phyloP scores from a whole-genome alignment of 2,329 filamentous ascomycete species.

The Pseudofabraea citricarpa region DNA sequence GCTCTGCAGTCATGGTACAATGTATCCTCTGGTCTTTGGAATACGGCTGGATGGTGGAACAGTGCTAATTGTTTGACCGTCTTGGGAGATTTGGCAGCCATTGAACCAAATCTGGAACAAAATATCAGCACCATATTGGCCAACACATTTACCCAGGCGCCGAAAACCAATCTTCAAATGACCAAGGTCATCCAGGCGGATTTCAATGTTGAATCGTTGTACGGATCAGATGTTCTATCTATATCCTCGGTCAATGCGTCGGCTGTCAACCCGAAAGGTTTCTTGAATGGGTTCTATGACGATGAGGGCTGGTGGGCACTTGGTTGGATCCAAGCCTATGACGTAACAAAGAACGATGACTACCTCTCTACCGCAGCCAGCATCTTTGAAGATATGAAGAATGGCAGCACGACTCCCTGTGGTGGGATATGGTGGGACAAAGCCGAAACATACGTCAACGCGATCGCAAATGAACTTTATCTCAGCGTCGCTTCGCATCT shows the following conservation, averaged over 20 bases:
- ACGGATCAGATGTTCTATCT: conserved; percentile 1
- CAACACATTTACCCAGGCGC: conserved; percentile 33
- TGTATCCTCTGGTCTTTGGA: neutral
- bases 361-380: conserved; percentile 48
- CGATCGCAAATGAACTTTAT: conserved; percentile 55
- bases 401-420: conserved; percentile 42
- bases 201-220: conserved; percentile 17
- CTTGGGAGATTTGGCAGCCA: conserved; percentile 15
- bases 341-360: conserved; percentile 43
- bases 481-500: conserved; percentile 48
- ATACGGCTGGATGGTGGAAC: conserved; percentile 1
- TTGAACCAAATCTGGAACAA: conserved; percentile 28
- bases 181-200: conserved; percentile 17
- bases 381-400: conserved; percentile 54
- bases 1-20: neutral
- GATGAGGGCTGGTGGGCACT: conserved; percentile 62
- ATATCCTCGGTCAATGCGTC: neutral
- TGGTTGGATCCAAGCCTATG: conserved; percentile 52
- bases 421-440: conserved; percentile 47
- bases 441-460: conserved; percentile 46
- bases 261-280: conserved; percentile 28
- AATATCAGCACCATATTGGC: conserved; percentile 35
- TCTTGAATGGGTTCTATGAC: conserved; percentile 52
- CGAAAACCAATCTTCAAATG: conserved; percentile 20
- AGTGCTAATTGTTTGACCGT: neutral